phyloP scores from a whole-genome alignment of 2,329 filamentous ascomycete genomes.

The Cytospora schulzeri region DNA sequence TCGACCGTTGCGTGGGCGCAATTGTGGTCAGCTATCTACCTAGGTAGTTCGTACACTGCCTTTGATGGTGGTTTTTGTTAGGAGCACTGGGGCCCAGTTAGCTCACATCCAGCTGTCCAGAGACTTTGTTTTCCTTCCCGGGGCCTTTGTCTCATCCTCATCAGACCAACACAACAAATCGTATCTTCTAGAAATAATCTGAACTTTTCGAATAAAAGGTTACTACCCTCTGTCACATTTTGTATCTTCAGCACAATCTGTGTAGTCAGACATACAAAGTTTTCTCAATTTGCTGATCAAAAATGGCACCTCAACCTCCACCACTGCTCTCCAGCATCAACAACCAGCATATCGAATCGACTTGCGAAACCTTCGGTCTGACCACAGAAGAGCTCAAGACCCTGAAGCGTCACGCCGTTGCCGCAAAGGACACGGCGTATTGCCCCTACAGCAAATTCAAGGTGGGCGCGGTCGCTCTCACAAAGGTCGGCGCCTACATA shows the following conservation, averaged over 20 bases:
- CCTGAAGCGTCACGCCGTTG: conserved; percentile 64
- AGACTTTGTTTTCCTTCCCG: not conserved
- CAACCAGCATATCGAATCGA: conserved; percentile 31
- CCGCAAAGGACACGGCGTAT: conserved; percentile 79
- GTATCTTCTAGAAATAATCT: not conserved
- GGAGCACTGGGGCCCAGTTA: not conserved
- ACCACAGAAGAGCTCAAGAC: conserved; percentile 64
- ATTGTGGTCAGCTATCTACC: too few relatives aligned
- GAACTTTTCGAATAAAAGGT: not conserved
- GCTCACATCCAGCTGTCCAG: not conserved
- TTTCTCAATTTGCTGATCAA: not conserved
- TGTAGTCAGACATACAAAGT: not conserved
- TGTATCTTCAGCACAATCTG: not conserved
- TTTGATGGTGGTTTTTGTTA: not conserved
- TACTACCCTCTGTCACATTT: not conserved
- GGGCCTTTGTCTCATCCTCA: not conserved
- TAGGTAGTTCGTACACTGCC: too few relatives aligned
- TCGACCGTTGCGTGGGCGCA: too few relatives aligned
- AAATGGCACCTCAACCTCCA: conserved; percentile 28
- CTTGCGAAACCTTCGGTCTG: conserved; percentile 51
- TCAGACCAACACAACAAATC: not conserved
- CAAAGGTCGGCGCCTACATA: conserved; percentile 50
- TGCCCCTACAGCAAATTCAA: conserved; percentile 93
- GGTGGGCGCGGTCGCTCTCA: conserved; percentile 81
- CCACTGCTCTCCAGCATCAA: conserved; percentile 33